Conservation (phyloP, 108 stramenopile genomes). For the Pseudonitzschia delicatissima region DNA sequence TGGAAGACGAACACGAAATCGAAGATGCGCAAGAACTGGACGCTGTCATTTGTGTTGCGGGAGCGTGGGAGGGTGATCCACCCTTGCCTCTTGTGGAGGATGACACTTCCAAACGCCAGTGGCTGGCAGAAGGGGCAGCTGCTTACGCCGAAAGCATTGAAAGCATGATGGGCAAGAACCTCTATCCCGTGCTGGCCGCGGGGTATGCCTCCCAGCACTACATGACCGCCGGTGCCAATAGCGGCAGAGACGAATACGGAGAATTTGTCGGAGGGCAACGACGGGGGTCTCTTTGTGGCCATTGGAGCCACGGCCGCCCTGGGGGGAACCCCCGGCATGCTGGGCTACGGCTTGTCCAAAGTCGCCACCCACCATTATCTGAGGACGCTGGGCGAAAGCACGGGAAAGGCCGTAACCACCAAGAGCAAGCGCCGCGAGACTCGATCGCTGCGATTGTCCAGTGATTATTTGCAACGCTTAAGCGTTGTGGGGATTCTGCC, state of each 20-base stretch:
- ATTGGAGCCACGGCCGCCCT: slow-evolving; percentile 70
- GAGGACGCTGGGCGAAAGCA: slow-evolving; percentile 57
- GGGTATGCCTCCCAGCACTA: slow-evolving; percentile 57
- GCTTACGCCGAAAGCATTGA: slow-evolving; percentile 44
- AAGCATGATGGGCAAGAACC: slow-evolving; percentile 58
- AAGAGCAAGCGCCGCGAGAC: slow-evolving; percentile 37
- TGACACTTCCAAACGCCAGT: neutral
- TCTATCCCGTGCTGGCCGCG: slow-evolving; percentile 67
- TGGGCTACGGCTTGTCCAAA: slow-evolving; percentile 68
- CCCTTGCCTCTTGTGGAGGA: neutral
- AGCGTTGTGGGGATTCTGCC: slow-evolving; percentile 68
- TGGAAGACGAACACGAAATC: slow-evolving; percentile 14
- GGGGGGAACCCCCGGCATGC: slow-evolving; percentile 67
- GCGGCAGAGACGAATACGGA: neutral
- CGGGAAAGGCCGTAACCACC: slow-evolving; percentile 31
- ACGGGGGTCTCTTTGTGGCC: slow-evolving; percentile 46
- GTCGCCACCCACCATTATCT: slow-evolving; percentile 64
- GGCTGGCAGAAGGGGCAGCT: slow-evolving; percentile 29
- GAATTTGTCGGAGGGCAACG: slow-evolving; percentile 2
- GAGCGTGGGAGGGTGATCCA: slow-evolving; percentile 51
- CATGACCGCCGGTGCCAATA: slow-evolving; percentile 30
- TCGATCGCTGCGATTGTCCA: neutral
- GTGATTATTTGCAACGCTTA: slow-evolving; percentile 27
- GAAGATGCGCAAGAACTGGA: slow-evolving; percentile 39
- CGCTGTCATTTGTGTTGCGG: slow-evolving; percentile 63